These are phyloP conservation scores for Cynanchum wilfordii DNA, from an alignment of 257 asterid species.

Conservation along the genomic window DNA sequence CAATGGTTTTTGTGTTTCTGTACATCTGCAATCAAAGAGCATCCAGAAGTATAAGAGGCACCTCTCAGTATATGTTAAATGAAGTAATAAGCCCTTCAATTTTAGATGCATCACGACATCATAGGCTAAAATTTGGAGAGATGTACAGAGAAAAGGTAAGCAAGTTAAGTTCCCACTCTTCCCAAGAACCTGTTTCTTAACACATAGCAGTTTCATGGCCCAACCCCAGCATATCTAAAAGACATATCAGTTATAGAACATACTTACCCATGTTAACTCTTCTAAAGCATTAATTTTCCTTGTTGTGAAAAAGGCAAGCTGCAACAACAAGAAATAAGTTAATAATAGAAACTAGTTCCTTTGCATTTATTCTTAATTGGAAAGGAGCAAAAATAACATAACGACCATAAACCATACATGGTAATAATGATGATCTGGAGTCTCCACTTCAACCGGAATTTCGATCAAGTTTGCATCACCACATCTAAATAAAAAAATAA, in stretches of 20 bases:
- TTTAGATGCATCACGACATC: neutral
- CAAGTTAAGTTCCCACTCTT: neutral
- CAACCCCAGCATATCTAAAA: neutral
- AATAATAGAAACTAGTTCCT: neutral
- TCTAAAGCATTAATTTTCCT: constrained; percentile 55
- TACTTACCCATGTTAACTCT: constrained; percentile 68
- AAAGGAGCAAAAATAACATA: neutral
- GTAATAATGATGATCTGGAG: constrained; percentile 68
- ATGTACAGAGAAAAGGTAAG: neutral
- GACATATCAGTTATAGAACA: neutral
- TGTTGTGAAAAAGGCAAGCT: constrained; percentile 71
- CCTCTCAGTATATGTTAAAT: neutral
- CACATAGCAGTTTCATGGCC: neutral
- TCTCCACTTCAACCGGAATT: constrained; percentile 75
- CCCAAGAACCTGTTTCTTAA: neutral
- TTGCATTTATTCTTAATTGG: neutral
- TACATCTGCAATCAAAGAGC: neutral
- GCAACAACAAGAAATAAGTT: constrained; percentile 14
- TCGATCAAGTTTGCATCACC: constrained; percentile 54
- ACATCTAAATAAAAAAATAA: constrained; percentile 35
- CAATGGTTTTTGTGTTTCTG: neutral
- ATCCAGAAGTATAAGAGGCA: neutral
- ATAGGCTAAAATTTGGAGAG: neutral
- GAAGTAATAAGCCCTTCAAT: neutral
- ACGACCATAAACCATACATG: constrained; percentile 36